phyloP scores from a whole-genome alignment of 2,329 filamentous ascomycete genomes.

The Simplicillium aogashimaense region DNA sequence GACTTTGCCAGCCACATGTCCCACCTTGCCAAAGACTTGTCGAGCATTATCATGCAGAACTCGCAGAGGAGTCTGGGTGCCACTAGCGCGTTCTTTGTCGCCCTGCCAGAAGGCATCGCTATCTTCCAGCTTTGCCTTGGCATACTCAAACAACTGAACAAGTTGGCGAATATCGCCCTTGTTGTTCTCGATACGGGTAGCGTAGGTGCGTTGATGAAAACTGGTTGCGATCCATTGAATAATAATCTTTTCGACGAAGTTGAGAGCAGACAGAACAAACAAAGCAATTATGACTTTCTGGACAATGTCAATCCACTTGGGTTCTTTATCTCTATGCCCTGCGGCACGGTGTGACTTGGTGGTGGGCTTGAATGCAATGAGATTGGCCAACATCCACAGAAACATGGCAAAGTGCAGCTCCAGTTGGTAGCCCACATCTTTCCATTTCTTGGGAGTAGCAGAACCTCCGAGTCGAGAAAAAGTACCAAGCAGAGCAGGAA shows the following conservation, averaged over 20 bases:
- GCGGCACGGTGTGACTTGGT: slow-evolving; percentile 49
- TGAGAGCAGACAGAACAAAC: slow-evolving; percentile 72
- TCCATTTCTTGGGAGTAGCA: slow-evolving; percentile 88
- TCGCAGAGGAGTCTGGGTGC: slow-evolving; percentile 63
- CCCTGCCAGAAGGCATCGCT: slow-evolving; percentile 40
- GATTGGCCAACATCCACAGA: slow-evolving; percentile 81
- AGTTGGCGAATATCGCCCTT: slow-evolving; percentile 71
- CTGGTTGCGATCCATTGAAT: slow-evolving; percentile 92
- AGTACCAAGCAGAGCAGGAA: slow-evolving; percentile 35
- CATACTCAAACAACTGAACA: slow-evolving; percentile 54
- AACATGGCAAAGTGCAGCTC: slow-evolving; percentile 81
- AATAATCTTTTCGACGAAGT: slow-evolving; percentile 84
- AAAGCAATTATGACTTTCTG: slow-evolving; percentile 80
- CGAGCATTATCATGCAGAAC: slow-evolving; percentile 67
- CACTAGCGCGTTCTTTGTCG: slow-evolving; percentile 35
- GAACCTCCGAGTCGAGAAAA: slow-evolving; percentile 66
- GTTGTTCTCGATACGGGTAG: slow-evolving; percentile 82
- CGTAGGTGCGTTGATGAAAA: slow-evolving; percentile 86
- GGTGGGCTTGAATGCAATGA: slow-evolving; percentile 78
- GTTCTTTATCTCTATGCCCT: slow-evolving; percentile 30
- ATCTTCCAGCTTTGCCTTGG: slow-evolving; percentile 59
- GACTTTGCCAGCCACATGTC: slow-evolving; percentile 74
- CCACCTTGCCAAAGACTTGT: slow-evolving; percentile 67
- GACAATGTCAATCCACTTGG: slow-evolving; percentile 64
- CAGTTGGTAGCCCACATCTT: slow-evolving; percentile 74